Base-by-base conservation (phyloP, 2,329 filamentous ascomycete genomes). In the Ceratocystiopsis brevicomis region DNA sequence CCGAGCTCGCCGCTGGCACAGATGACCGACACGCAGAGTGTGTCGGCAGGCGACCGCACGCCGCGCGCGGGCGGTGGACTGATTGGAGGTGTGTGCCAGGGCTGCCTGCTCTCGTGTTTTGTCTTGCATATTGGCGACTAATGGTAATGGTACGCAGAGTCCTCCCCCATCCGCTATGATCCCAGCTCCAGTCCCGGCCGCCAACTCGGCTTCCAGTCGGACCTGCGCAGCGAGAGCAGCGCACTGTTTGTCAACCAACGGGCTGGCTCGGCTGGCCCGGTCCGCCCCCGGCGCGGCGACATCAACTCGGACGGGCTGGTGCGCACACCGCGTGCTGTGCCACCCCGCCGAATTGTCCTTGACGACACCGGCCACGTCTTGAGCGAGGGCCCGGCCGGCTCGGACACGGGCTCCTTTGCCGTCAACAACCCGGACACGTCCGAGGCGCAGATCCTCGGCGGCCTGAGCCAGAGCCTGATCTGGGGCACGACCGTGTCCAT, bases 401-500 rank as follows among this genome's bases (percentile, higher is more conserved):
- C 73, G 0, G 75, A 78, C 51, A 69, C 71, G 1, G 65, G 69
- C 18, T 73, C 74, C 0, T 78, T 76, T 52, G 65, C 67, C 34
- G 76, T 75, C 55, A 60, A 71, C 51, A 70, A 94, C 51, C 85
- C 85, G 1, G 81, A 80, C 49, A 95, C 87, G 8, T 95, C 88
- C 2, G 90, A 98, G 58, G 90, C 90, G 1, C 82, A 95, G 55
- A 74, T 71, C 1, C 73, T 95, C 37, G 88, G 86, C 36, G 90
- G 87, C 2, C 75, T 75, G 46, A 83, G 82, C 36, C 79, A 80
- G 44, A 77, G 81, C 51, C 75, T 92, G 45, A 88, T 98, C 50
- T 98, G 90, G 90, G 90, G 90, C 59, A 98, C 90, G 38, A 96
- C 93, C 36, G 83, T 98, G 41, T 94, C 88, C 6, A 81, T 98